Base-by-base conservation (phyloP, 2,329 filamentous ascomycete genomes). In the Colletotrichum phormii region DNA sequence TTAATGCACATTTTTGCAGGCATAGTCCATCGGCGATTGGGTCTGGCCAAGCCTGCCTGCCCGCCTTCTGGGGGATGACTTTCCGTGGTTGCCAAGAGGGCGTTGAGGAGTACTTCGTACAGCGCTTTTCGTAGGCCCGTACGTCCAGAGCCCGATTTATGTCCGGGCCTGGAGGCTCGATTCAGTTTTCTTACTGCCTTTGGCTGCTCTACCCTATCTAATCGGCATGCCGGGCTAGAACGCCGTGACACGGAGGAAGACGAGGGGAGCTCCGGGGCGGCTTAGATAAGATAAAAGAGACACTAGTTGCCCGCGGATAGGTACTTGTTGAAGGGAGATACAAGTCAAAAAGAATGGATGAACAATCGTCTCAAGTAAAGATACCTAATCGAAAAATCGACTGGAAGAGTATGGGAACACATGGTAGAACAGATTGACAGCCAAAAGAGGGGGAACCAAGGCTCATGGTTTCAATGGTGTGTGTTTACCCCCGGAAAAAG, bases 1-100 rank as follows among this genome's bases (percentile, higher is more conserved):
- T 46, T 60, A 35, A 22, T n/a, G 54, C 13, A 57, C 22, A 15
- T 60, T 31, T 22, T 42, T 51, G 33, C 55, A 61, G 61, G 55
- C 60, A 70, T 70, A 22, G 66, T 22, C 60, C 49, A 37, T 73
- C 71, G 71, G 71, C 71, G 71, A 70, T 73, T 71, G 57, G 57
- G 15, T 42, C 15, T 55, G 58, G 71, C 63, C 67, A 67, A 64
- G 71, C 49, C 57, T 22, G 29, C 24, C 31, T 37, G 37, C 37
- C 37, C 37, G 37, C 37, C 37, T 42, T 42, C 24, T 22, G 55
- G 42, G 58, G 53, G 22, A 74, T 26, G 65, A 63, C 63, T 59
- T 54, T 67, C 65, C 68, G 58, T 63, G 58, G 65, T 33, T 59
- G 71, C 60, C 71, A 70, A 72, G 71, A 55, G 26, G 42, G 42